phyloP scores from a whole-genome alignment of 495 filamentous ascomycete genomes.

The Neurospora sp. region DNA sequence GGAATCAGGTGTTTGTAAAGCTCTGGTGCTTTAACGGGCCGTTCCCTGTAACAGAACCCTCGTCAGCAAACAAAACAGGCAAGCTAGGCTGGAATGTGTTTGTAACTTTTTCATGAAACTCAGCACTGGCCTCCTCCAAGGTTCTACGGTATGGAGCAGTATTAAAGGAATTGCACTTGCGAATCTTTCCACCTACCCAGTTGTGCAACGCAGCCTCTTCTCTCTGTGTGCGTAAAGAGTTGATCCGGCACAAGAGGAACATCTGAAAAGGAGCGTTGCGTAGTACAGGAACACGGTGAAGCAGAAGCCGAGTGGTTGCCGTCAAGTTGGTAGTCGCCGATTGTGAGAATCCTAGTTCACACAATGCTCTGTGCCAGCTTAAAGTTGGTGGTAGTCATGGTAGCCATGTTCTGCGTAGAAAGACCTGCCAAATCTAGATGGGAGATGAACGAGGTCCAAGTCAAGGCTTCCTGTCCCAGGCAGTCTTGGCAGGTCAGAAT shows the following conservation, averaged over 20 bases:
- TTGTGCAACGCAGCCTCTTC: not conserved
- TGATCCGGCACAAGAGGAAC: not conserved
- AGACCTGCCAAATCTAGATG: not conserved
- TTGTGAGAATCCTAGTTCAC: not conserved
- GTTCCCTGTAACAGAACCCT: not conserved
- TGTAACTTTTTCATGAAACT: not conserved
- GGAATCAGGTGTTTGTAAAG: not conserved
- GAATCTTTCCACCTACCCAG: not conserved
- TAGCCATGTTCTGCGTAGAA: not conserved
- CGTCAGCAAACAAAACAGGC: not conserved
- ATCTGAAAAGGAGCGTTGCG: not conserved
- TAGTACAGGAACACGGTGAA: not conserved
- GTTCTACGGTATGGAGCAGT: not conserved
- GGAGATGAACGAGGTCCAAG: not conserved
- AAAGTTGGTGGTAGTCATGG: not conserved
- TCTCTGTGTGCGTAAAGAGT: not conserved
- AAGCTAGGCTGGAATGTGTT: not conserved
- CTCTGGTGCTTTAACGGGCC: not conserved
- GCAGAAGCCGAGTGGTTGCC: not conserved
- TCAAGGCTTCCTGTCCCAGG: not conserved
- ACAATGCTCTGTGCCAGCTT: not conserved
- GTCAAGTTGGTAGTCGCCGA: not conserved
- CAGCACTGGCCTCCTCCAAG: not conserved
- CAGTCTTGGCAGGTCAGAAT: not conserved
- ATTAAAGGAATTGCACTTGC: not conserved